A percentile compares a stretch with the other conserved stretches of the same genome.
These are phyloP conservation scores for Cronartium ribicola DNA, from an alignment of 1,284 basidiomycete genomes.

Conservation along the genomic window DNA sequence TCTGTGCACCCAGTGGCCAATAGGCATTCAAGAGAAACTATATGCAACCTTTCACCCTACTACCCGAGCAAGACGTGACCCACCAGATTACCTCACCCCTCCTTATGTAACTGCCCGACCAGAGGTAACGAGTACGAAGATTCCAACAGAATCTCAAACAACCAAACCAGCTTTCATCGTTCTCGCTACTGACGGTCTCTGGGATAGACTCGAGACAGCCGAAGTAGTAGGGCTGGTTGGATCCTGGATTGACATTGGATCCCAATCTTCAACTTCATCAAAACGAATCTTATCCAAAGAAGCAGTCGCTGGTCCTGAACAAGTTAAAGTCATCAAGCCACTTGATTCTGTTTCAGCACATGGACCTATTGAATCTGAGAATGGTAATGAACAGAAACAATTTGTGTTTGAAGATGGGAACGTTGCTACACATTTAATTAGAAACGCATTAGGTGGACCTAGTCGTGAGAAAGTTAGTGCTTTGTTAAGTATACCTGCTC, in stretches of 20 bases:
- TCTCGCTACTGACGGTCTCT: slow-evolving; percentile 87
- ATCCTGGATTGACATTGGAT: slow-evolving; percentile 61
- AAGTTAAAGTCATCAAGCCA: slow-evolving; percentile 20
- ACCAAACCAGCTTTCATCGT: slow-evolving; percentile 65
- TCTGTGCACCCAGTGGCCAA: slow-evolving; percentile 62
- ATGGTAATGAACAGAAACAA: slow-evolving; percentile 17
- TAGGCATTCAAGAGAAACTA: slow-evolving; percentile 52
- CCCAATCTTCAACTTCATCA: slow-evolving; percentile 6
- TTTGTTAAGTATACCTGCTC: slow-evolving; percentile 78
- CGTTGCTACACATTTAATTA: slow-evolving; percentile 80
- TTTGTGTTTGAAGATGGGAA: slow-evolving; percentile 75
- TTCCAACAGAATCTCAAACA: slow-evolving; percentile 45
- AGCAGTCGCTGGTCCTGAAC: slow-evolving; percentile 63
- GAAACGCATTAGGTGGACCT: slow-evolving; percentile 88
- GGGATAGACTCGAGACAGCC: slow-evolving; percentile 91
- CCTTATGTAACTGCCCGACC: slow-evolving; percentile 89
- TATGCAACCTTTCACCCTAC: slow-evolving; percentile 51
- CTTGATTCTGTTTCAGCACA: slow-evolving; percentile 17
- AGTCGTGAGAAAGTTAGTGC: slow-evolving; percentile 65
- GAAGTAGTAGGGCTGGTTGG: slow-evolving; percentile 88
- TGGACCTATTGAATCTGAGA: slow-evolving; percentile 43
- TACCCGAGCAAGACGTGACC: slow-evolving; percentile 50
- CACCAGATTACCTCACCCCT: slow-evolving; percentile 67
- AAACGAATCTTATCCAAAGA: not conserved
- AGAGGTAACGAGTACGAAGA: slow-evolving; percentile 64